Evolutionary conservation across 176 grass and related monocot species (phyloP), one percentile per base, ranked within the genome.

Genomic region (Avena eriantha): DNA sequence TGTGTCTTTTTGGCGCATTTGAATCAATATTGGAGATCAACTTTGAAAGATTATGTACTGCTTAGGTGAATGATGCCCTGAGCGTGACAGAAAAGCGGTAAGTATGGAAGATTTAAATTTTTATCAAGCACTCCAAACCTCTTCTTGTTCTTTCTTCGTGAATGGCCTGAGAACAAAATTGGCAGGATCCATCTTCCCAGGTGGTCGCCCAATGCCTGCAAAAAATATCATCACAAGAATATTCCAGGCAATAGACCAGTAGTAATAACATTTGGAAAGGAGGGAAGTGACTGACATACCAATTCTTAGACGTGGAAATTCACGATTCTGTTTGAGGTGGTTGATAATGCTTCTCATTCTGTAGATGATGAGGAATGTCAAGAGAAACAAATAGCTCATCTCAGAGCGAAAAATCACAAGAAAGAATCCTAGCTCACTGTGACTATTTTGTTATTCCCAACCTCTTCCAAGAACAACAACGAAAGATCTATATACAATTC

Each of bases 301-400:
- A 86, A 99, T 96, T 88, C 97, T 90, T 54, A 99, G 82, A 78
- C 94, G 90, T 54, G 94, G 92, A 72, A 99, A 94, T 85, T 94
- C 94, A 90, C 77, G 88, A 39, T 71, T 93, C 50, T 89, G 94
- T 71, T 94, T 99, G 50, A 99, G 87, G 90, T 94, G 94, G 58
- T 94, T 93, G 9, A 96, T 90, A 53, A 99, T 88, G 82, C 97
- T 99, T 78, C 94, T 92, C 97, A 99, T 96, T 71, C 97, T 96
- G 83, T 21, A 7, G 81, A 84, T 72, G 65, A 47, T 73, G 54
- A 36, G 0, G 29, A 16, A 54, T 76, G 73, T 51, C 24, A 54
- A 76, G 49, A 54, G 5, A 77, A 77, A 76, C 2, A 36, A 77
- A 55, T 33, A 76, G 23, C 15, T 53, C 47, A 33, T 21, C 24